Conservation (phyloP, 2,329 filamentous ascomycete species). For the Epichloe sp. region DNA sequence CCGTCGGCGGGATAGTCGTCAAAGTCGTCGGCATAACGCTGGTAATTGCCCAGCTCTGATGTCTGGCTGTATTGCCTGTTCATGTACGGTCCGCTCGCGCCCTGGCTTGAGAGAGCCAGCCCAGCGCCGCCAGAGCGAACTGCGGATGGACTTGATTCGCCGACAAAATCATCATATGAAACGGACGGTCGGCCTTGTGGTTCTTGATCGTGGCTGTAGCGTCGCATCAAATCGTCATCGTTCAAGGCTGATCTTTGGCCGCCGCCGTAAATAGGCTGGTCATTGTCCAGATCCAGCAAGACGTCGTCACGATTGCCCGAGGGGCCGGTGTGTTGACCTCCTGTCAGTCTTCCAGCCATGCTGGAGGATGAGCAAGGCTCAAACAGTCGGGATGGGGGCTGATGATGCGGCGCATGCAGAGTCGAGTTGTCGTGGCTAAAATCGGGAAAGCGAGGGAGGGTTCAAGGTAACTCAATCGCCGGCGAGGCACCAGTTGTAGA, state of each 20-base stretch:
- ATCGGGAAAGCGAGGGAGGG: neutral
- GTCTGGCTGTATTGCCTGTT: slow-evolving; percentile 55
- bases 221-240: slow-evolving; percentile 67
- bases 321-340: slow-evolving; percentile 35
- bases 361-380: slow-evolving; percentile 28
- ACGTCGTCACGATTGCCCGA: slow-evolving; percentile 42
- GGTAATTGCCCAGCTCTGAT: slow-evolving; percentile 75
- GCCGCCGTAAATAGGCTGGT: slow-evolving; percentile 57
- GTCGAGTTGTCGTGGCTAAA: slow-evolving; percentile 8
- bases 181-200: slow-evolving; percentile 63
- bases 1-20: slow-evolving; percentile 72
- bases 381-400: slow-evolving; percentile 16
- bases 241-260: slow-evolving; percentile 67
- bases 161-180: slow-evolving; percentile 92
- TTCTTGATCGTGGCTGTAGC: slow-evolving; percentile 57
- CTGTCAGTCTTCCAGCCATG: slow-evolving; percentile 47
- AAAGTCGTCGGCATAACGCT: slow-evolving; percentile 76
- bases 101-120: slow-evolving; percentile 8
- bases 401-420: slow-evolving; percentile 21
- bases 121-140: slow-evolving; percentile 24
- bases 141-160: slow-evolving; percentile 36
- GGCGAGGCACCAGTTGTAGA: neutral
- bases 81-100: slow-evolving; percentile 29
- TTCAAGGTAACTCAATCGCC: neutral
- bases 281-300: slow-evolving; percentile 61